Evolutionary conservation across 2,329 filamentous ascomycete genomes (phyloP).

Genomic region (Sporothrix euskadiensis): DNA sequence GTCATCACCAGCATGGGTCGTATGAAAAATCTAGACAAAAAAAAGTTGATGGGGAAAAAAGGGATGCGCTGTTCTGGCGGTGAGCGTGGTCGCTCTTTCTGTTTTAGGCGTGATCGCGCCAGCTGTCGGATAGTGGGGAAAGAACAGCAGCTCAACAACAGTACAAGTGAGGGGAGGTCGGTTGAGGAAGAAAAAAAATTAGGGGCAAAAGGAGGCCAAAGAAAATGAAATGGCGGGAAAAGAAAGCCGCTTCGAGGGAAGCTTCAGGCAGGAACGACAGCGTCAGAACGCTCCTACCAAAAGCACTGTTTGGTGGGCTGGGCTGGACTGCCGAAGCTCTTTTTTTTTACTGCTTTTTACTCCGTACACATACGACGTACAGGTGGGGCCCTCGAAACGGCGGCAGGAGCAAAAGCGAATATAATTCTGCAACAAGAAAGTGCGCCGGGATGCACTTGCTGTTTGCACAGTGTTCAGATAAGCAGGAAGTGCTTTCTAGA

Average conservation of each 20-base stretch:
- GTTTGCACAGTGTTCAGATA: neutral
- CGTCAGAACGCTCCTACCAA: neutral
- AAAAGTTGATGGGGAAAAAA: constrained; percentile 13
- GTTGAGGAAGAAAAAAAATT: constrained; percentile 2
- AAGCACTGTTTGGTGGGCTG: neutral
- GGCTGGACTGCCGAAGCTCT: neutral
- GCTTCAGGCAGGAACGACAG: neutral
- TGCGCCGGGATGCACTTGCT: neutral
- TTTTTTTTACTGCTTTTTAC: neutral
- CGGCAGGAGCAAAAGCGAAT: neutral
- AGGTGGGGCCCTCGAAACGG: neutral
- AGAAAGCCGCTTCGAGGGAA: constrained; percentile 9
- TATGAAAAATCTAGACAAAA: neutral
- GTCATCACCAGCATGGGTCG: constrained; percentile 8
- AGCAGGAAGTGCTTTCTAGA: neutral
- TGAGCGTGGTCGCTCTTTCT: constrained; percentile 16
- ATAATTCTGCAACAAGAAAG: neutral
- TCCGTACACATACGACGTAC: too few relatives aligned
- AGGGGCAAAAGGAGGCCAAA: neutral
- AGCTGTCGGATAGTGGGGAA: constrained; percentile 7
- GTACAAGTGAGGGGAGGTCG: neutral
- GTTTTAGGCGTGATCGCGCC: neutral
- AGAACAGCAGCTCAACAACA: neutral
- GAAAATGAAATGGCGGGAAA: constrained; percentile 21
- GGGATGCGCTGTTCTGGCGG: constrained; percentile 16